Evolutionary conservation across 805 yeast species (phyloP), one percentile per base, ranked within the genome.

Genomic region (Lachancea fermentati): DNA sequence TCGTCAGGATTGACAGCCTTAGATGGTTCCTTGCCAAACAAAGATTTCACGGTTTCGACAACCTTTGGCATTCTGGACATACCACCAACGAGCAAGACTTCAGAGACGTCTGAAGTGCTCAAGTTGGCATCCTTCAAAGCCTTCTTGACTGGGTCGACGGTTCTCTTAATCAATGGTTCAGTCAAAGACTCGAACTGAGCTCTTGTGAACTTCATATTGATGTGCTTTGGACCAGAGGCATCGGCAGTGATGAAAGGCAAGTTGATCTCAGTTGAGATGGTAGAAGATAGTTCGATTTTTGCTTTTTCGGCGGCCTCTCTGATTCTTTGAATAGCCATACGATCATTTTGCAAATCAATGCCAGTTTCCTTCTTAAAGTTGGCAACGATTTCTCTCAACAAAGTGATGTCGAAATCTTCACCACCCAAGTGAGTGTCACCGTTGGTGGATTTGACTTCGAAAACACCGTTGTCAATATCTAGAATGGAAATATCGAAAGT

Each of bases 381-480:
- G 43, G 79, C 79, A 40, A 88, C 81, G 44, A 89, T 78, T 69
- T 79, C 78, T 73, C 95, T 82, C 54, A 89, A 94, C 47, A 88
- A 66, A 51, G 83, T 73, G 60, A 88, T 89, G 66, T 84, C 94
- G 63, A 83, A 83, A 66, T 84, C 94, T 65, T 84, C 91, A 59
- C 94, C 94, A 61, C 94, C 94, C 60, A 84, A 72, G 65, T 83
- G 91, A 31, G 94, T 84, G 63, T 84, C 82, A 61, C 94, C 97
- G 71, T 89, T 89, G 63, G 97, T 88, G 48, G 96, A 86, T 74
- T 88, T 88, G 66, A 88, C 97, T 76, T 88, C 97, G 60, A 88
- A 88, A 53, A 88, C 97, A 76, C 97, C 97, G 64, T 88, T 87
- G 72, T 89, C 96, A 58, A 88, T 89, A 75, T 89, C 97, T 63